phyloP scores from a whole-genome alignment of 2,329 filamentous ascomycete genomes.

The Alternaria sp. region DNA sequence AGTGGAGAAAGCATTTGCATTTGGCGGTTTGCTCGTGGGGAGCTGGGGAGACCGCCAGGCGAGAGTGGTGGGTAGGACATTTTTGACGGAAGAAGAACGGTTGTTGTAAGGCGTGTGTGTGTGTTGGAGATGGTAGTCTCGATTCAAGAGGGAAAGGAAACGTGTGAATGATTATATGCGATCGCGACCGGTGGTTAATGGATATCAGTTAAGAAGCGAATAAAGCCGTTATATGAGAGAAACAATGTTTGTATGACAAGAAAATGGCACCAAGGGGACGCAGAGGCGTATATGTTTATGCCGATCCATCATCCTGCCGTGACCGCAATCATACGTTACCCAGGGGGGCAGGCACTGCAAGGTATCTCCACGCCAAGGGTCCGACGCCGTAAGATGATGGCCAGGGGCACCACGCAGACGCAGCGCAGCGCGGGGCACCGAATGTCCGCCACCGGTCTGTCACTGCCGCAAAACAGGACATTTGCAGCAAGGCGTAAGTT shows the following conservation, averaged over 20 bases:
- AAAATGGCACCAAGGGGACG: constrained; percentile 21
- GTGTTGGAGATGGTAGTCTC: neutral
- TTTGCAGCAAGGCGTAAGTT: constrained; percentile 18
- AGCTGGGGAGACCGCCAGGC: constrained; percentile 30
- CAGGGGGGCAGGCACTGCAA: constrained; percentile 21
- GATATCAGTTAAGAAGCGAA: constrained; percentile 7
- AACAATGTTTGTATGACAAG: constrained; percentile 26
- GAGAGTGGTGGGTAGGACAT: constrained; percentile 27
- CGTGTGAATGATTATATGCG: constrained; percentile 13
- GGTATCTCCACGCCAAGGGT: constrained; percentile 22
- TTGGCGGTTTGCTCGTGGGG: constrained; percentile 28
- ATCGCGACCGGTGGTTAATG: constrained; percentile 7
- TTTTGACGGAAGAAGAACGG: neutral
- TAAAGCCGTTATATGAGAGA: constrained; percentile 8
- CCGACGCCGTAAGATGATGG: constrained; percentile 9
- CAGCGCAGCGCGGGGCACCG: constrained; percentile 16
- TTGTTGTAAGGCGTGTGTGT: neutral
- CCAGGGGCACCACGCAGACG: constrained; percentile 15
- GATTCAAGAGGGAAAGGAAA: neutral
- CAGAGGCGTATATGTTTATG: constrained; percentile 27
- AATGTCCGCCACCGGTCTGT: constrained; percentile 19
- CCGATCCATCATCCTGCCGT: constrained; percentile 24
- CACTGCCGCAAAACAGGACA: constrained; percentile 7
- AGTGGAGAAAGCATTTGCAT: constrained; percentile 28
- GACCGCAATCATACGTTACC: constrained; percentile 26